Percentiles rank a stretch among this genome's conserved stretches.
These are phyloP conservation scores for Coprinellus aureogranulatus DNA, from an alignment of 768 basidiomycete genomes.

Conservation along the genomic window DNA sequence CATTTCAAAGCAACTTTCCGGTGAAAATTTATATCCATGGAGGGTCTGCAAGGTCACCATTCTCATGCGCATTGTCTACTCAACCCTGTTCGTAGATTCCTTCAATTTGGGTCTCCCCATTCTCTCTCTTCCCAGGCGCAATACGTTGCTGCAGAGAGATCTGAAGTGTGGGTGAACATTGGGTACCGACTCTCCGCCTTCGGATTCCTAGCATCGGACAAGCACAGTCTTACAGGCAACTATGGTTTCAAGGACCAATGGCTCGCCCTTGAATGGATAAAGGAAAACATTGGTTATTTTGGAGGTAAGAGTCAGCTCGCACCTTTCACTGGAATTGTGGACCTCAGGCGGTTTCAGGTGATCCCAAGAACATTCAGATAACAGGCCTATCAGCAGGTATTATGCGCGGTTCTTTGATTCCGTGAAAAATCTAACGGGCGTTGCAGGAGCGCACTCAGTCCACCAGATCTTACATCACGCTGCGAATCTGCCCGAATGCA, in stretches of 20 bases:
- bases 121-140: conserved; percentile 60
- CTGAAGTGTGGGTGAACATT: conserved; percentile 74
- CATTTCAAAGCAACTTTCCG: conserved; percentile 45
- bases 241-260: conserved; percentile 87
- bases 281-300: conserved; percentile 62
- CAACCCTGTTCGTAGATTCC: conserved; percentile 45
- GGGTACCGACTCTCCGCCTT: conserved; percentile 76
- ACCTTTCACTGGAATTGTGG: neutral
- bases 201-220: conserved; percentile 69
- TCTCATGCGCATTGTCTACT: neutral
- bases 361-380: conserved; percentile 59
- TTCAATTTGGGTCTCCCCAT: conserved; percentile 79
- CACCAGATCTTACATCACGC: conserved; percentile 73
- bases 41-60: conserved; percentile 41
- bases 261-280: conserved; percentile 72
- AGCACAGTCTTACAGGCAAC: conserved; percentile 64
- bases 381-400: conserved; percentile 72
- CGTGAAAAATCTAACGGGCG: no score
- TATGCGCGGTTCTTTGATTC: no score
- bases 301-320: conserved; percentile 49
- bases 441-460: conserved; percentile 67
- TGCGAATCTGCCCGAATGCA: conserved; percentile 56
- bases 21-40: conserved; percentile 79
- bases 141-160: conserved; percentile 58
- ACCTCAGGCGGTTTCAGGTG: conserved; percentile 36